These are phyloP conservation scores for Penicillium robsamsonii DNA, from an alignment of 495 filamentous ascomycete genomes.

Conservation along the genomic window DNA sequence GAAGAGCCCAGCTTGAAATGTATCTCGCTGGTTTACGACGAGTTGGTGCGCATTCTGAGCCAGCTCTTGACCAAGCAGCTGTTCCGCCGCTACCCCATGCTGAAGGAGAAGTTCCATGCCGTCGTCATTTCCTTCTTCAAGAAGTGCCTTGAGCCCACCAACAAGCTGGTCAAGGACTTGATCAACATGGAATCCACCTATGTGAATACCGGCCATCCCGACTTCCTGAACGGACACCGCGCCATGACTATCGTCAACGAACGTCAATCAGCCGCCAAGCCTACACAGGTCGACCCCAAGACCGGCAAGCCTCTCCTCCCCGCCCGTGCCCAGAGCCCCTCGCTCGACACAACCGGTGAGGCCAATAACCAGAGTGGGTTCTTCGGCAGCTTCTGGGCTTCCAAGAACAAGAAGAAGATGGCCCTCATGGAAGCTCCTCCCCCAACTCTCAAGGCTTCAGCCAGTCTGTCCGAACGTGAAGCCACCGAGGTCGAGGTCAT, in stretches of 20 bases:
- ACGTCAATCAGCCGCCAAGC: constrained; percentile 72
- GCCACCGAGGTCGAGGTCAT: constrained; percentile 96
- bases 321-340: constrained; percentile 66
- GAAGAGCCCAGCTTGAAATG: constrained; percentile 98
- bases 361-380: constrained; percentile 68
- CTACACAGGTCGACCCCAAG: constrained; percentile 97
- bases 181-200: constrained; percentile 96
- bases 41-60: constrained; percentile 91
- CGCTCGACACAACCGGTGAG: constrained; percentile 55
- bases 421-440: constrained; percentile 97
- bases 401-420: constrained; percentile 99
- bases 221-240: constrained; percentile 94
- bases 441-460: constrained; percentile 87
- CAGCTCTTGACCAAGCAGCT: constrained; percentile 85
- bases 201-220: constrained; percentile 97
- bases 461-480: constrained; percentile 88
- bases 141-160: constrained; percentile 94
- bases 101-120: constrained; percentile 95
- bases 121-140: constrained; percentile 98
- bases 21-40: constrained; percentile 94
- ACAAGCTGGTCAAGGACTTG: constrained; percentile 92
- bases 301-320: constrained; percentile 94
- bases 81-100: constrained; percentile 84
- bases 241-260: constrained; percentile 98
- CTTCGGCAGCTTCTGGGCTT: constrained; percentile 96